Evolutionary conservation across 495 filamentous ascomycete species (phyloP).

Genomic region (Penicilliopsis zonata): DNA sequence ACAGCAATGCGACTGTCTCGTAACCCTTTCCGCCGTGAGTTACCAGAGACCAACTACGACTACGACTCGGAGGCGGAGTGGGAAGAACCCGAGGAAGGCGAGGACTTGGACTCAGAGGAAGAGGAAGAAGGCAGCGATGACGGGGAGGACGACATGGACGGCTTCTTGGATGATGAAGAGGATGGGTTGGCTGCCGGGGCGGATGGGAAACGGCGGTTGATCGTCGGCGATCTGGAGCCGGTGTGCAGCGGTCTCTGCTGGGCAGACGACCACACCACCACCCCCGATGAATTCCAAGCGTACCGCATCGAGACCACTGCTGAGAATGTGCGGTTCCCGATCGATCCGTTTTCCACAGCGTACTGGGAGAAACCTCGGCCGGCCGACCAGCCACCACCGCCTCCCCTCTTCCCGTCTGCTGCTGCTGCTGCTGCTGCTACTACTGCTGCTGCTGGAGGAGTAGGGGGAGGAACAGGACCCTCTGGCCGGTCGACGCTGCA

Average conservation of each 20-base stretch:
- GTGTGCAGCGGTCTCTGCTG: slow-evolving; percentile 69
- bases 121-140: slow-evolving; percentile 55
- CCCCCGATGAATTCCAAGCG: slow-evolving; percentile 30
- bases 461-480: slow-evolving; percentile 1
- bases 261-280: slow-evolving; percentile 45
- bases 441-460: background rate
- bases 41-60: slow-evolving; percentile 74
- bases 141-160: slow-evolving; percentile 43
- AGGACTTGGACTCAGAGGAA: slow-evolving; percentile 63
- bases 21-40: slow-evolving; percentile 49
- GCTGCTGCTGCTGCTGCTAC: background rate
- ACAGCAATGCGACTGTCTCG: slow-evolving; percentile 49
- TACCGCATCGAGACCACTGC: slow-evolving; percentile 65
- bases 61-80: slow-evolving; percentile 97
- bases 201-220: slow-evolving; percentile 29
- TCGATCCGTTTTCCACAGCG: slow-evolving; percentile 72
- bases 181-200: slow-evolving; percentile 23
- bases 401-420: too few relatives aligned
- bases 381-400: slow-evolving; percentile 8
- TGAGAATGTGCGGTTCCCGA: slow-evolving; percentile 39
- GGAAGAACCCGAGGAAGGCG: slow-evolving; percentile 72
- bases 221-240: slow-evolving; percentile 64
- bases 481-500: slow-evolving; percentile 13
- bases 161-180: slow-evolving; percentile 41
- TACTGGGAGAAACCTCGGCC: slow-evolving; percentile 58